Conservation (phyloP, 768 basidiomycete genomes). For the Tephrocybe rancida region DNA sequence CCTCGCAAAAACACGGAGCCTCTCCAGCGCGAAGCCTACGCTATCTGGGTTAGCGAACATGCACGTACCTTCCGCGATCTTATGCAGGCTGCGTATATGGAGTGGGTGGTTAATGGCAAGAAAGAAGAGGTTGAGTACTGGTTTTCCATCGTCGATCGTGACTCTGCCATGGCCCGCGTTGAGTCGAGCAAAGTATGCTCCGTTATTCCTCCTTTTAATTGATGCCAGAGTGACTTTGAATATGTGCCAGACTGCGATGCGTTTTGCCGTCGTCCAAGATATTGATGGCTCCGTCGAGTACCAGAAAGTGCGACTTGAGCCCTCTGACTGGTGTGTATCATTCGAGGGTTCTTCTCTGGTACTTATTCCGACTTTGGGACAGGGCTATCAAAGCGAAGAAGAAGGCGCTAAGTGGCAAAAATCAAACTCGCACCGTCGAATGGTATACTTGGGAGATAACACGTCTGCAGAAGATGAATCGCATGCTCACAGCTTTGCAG, state of each 20-base stretch:
- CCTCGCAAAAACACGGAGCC: background rate
- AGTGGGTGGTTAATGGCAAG: constrained; percentile 8
- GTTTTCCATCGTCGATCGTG: constrained; percentile 9
- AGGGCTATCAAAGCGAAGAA: constrained; percentile 10
- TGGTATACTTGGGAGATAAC: no score
- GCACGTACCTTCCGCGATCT: constrained; percentile 3
- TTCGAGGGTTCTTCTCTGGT: background rate
- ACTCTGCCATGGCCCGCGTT: constrained; percentile 7
- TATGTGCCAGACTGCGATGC: constrained; percentile 4
- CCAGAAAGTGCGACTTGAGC: constrained; percentile 1
- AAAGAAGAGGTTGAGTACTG: constrained; percentile 13
- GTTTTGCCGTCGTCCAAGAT: constrained; percentile 2
- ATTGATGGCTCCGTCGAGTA: constrained; percentile 6
- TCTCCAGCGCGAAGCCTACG: background rate
- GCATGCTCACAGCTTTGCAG: constrained; percentile 3
- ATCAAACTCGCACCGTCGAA: constrained; percentile 3
- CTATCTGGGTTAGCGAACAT: constrained; percentile 8
- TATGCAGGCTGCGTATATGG: constrained; percentile 9
- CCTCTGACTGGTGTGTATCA: constrained; percentile 1
- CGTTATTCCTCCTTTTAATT: background rate
- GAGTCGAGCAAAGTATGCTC: constrained; percentile 3
- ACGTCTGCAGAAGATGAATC: no score
- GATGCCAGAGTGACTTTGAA: background rate
- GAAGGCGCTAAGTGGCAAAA: constrained; percentile 2
- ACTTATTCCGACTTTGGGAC: background rate